These are phyloP conservation scores for Trichoderma koningiopsis DNA, from an alignment of 2,329 filamentous ascomycete genomes.

Conservation along the genomic window DNA sequence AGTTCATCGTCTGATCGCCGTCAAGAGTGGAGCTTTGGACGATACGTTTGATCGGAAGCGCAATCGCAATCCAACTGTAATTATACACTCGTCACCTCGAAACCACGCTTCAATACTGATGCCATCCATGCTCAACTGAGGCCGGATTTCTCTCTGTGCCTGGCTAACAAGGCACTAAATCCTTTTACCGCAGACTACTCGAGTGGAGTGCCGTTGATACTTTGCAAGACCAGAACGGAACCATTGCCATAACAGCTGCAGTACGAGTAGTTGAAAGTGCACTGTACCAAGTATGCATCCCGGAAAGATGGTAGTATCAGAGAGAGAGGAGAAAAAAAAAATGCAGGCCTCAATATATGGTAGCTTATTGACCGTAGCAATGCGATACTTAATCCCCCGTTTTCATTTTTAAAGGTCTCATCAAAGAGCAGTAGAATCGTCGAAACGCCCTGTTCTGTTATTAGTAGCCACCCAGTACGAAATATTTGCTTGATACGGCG, in stretches of 20 bases:
- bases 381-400: background rate
- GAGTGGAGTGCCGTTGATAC: background rate
- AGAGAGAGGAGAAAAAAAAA: background rate
- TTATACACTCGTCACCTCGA: background rate
- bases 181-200: background rate
- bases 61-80: background rate
- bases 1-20: constrained; percentile 16
- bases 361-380: background rate
- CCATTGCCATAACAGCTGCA: constrained; percentile 15
- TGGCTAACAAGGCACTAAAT: constrained; percentile 25
- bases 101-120: background rate
- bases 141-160: constrained; percentile 6
- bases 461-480: background rate
- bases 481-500: background rate
- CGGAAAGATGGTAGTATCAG: background rate
- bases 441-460: background rate
- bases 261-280: background rate
- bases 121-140: background rate
- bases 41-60: constrained; percentile 4
- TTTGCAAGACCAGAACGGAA: background rate
- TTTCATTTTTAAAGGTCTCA: background rate
- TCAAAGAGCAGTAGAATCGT: background rate
- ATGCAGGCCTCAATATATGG: background rate
- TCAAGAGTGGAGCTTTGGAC: constrained; percentile 6
- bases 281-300: background rate